Conservation (phyloP, 768 basidiomycete species). For the Russula griseocarnosa region DNA sequence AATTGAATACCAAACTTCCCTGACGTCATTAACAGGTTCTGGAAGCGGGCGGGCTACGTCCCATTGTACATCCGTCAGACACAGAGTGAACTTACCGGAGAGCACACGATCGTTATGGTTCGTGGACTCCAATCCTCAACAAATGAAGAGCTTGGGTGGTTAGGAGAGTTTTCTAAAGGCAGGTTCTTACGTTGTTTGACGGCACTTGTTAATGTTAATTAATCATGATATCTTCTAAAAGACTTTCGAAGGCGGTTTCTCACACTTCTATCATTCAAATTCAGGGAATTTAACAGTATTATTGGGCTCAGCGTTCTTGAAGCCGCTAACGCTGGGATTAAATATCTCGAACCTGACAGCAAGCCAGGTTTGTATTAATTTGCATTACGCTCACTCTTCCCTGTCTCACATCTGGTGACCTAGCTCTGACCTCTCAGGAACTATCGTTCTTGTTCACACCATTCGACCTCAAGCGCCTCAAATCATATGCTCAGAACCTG, state of each 20-base stretch:
- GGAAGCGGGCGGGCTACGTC: constrained; percentile 90
- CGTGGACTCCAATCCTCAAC: constrained; percentile 69
- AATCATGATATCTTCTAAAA: constrained; percentile 32
- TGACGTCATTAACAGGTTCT: constrained; percentile 55
- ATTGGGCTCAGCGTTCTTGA: constrained; percentile 86
- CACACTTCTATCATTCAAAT: constrained; percentile 85
- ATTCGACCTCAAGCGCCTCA: constrained; percentile 92
- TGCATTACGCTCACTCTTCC: constrained; percentile 1
- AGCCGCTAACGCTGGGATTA: constrained; percentile 64
- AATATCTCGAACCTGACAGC: constrained; percentile 41
- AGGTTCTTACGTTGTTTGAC: constrained; percentile 22
- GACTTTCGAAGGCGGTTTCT: constrained; percentile 93
- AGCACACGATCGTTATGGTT: constrained; percentile 95
- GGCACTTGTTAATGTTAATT: neutral
- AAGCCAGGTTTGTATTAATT: constrained; percentile 36
- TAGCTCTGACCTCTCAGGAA: constrained; percentile 49
- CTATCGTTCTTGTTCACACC: constrained; percentile 69
- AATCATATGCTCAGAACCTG: constrained; percentile 93
- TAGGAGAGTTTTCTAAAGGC: constrained; percentile 87
- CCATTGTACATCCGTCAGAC: constrained; percentile 94
- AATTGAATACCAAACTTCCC: neutral
- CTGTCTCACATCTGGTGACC: constrained; percentile 35
- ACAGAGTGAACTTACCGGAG: constrained; percentile 90
- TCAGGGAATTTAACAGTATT: constrained; percentile 88
- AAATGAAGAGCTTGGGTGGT: constrained; percentile 69